Evolutionary conservation across 2,329 filamentous ascomycete genomes (phyloP).

Genomic region (Penicillium brasilianum): DNA sequence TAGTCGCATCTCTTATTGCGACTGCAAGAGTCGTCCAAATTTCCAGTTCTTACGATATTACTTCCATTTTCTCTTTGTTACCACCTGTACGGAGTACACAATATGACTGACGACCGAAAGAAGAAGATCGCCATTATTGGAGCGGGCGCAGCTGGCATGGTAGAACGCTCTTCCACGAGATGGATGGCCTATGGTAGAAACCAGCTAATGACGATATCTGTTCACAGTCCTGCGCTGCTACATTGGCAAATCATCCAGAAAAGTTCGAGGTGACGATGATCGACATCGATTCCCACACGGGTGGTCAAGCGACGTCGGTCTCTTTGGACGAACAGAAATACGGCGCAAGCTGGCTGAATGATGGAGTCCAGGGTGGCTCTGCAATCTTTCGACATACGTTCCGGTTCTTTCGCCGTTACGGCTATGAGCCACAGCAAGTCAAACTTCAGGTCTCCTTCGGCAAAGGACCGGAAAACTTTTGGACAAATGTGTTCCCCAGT

Average conservation of each 20-base stretch:
- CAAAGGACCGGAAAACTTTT: conserved; percentile 62
- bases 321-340: conserved; percentile 60
- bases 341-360: conserved; percentile 65
- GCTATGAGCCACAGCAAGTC: conserved; percentile 62
- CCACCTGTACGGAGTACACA: background rate
- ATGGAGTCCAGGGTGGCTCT: conserved; percentile 66
- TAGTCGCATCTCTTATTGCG: background rate
- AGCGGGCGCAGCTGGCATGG: conserved; percentile 67
- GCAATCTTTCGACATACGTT: conserved; percentile 67
- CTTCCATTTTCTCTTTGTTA: background rate
- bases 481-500: conserved; percentile 66
- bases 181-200: background rate
- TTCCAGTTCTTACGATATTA: background rate
- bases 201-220: background rate
- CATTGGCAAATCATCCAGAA: conserved; percentile 68
- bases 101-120: conserved; percentile 23
- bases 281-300: conserved; percentile 63
- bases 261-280: conserved; percentile 69
- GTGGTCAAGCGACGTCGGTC: conserved; percentile 65
- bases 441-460: conserved; percentile 66
- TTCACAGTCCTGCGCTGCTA: conserved; percentile 66
- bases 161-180: conserved; percentile 28
- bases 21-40: background rate
- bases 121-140: conserved; percentile 65
- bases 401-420: conserved; percentile 64